phyloP scores from a whole-genome alignment of 306 rosid genomes.

The Adenanthera pavonina region DNA sequence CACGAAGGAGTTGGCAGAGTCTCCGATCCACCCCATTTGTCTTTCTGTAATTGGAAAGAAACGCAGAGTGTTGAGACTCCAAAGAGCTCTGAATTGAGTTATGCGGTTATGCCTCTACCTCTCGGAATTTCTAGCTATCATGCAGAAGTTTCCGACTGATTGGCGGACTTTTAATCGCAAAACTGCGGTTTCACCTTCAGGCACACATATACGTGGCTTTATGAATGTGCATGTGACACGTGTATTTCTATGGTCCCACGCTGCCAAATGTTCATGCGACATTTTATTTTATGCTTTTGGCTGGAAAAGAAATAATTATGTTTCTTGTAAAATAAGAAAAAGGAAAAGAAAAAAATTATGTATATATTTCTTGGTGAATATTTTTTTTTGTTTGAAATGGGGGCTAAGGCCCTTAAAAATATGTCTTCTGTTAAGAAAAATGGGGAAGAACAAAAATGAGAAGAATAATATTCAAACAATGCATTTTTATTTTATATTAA shows the following conservation, averaged over 20 bases:
- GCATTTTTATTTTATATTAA: no score
- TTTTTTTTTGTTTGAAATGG: no score
- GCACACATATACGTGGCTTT: conserved; percentile 29
- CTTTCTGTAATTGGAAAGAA: not conserved
- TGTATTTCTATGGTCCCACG: not conserved
- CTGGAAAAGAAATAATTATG: no score
- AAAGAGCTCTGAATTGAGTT: not conserved
- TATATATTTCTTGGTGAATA: no score
- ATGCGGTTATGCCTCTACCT: not conserved
- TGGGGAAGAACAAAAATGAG: no score
- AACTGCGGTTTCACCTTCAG: not conserved
- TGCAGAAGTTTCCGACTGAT: not conserved
- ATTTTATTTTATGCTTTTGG: no score
- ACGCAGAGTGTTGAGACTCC: not conserved
- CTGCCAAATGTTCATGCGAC: not conserved
- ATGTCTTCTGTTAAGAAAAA: no score
- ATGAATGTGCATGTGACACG: conserved; percentile 29
- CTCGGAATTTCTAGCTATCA: not conserved
- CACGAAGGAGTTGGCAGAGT: conserved; percentile 56
- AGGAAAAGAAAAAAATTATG: no score
- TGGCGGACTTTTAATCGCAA: not conserved
- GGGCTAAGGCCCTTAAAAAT: no score
- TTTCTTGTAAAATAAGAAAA: no score
- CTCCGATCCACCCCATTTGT: conserved; percentile 66
- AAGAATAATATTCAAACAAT: no score